Percentiles rank a stretch among this genome's conserved stretches.
phyloP scores from a whole-genome alignment of 148 eudicot genomes.

The Talinum fruticosum region DNA sequence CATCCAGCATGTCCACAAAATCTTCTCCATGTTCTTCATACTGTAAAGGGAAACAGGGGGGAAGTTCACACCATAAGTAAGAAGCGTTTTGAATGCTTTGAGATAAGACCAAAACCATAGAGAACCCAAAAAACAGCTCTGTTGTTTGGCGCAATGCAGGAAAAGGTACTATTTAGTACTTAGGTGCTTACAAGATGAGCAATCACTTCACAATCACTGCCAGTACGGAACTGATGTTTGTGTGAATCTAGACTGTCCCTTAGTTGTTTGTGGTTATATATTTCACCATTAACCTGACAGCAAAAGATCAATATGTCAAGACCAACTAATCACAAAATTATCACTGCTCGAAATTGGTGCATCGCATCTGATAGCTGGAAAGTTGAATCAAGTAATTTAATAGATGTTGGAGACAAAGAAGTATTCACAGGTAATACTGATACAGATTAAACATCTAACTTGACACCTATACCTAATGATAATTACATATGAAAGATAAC shows the following conservation, averaged over 20 bases:
- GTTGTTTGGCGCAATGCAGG: background rate
- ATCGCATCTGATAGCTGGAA: background rate
- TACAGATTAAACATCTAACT: background rate
- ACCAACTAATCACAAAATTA: background rate
- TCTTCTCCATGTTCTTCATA: constrained; percentile 94
- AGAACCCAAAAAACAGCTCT: constrained; percentile 1
- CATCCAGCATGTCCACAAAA: constrained; percentile 89
- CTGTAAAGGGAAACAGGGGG: constrained; percentile 28
- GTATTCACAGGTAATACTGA: background rate
- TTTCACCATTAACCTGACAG: constrained; percentile 86
- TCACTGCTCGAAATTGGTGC: background rate
- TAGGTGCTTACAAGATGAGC: constrained; percentile 77
- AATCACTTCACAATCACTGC: constrained; percentile 93
- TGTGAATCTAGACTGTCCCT: constrained; percentile 58
- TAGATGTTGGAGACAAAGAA: background rate
- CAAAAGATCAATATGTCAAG: background rate
- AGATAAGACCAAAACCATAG: background rate
- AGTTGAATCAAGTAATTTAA: background rate
- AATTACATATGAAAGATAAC: background rate
- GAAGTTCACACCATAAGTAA: background rate
- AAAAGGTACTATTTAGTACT: background rate
- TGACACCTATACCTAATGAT: background rate
- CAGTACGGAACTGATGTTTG: constrained; percentile 74
- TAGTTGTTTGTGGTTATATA: constrained; percentile 75
- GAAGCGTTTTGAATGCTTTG: background rate